phyloP scores from a whole-genome alignment of 305 asterid species.

The Fraxinus sp. region DNA sequence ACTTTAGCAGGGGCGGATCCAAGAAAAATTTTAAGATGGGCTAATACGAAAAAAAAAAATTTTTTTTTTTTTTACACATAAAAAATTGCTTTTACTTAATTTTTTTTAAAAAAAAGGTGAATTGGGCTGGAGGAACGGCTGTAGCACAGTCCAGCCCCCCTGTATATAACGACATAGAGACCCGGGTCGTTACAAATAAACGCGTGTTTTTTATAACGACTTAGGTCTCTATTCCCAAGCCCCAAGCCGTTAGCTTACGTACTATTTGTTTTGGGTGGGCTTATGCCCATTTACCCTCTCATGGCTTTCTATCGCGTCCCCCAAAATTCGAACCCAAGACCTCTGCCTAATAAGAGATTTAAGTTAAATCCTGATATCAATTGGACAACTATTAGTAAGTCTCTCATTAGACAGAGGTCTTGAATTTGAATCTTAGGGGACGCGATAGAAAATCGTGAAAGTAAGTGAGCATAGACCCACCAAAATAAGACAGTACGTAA shows the following conservation, averaged over 20 bases:
- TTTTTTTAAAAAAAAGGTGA: background rate
- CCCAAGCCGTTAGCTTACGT: background rate
- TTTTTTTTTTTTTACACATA: background rate
- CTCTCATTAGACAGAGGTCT: too few species aligned
- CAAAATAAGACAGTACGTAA: too few species aligned
- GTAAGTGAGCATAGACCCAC: too few species aligned
- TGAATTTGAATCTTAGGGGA: too few species aligned
- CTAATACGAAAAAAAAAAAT: background rate
- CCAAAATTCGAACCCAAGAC: background rate
- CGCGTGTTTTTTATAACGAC: too few species aligned
- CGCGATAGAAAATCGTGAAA: too few species aligned
- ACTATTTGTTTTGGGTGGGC: background rate
- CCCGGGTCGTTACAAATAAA: background rate
- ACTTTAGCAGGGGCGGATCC: background rate
- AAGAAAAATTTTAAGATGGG: background rate
- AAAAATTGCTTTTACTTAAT: background rate
- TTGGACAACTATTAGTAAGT: too few species aligned
- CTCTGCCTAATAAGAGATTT: background rate
- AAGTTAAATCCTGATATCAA: background rate
- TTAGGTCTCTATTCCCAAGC: background rate
- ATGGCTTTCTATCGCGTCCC: background rate
- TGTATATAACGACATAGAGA: too few species aligned
- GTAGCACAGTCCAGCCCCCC: background rate
- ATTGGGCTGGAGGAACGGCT: background rate
- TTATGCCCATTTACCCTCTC: background rate